Percentiles rank a stretch among this genome's conserved stretches.
Evolutionary conservation across 1,139 yeast species (phyloP).

Genomic region (Debaryomycetaceae sp.): DNA sequence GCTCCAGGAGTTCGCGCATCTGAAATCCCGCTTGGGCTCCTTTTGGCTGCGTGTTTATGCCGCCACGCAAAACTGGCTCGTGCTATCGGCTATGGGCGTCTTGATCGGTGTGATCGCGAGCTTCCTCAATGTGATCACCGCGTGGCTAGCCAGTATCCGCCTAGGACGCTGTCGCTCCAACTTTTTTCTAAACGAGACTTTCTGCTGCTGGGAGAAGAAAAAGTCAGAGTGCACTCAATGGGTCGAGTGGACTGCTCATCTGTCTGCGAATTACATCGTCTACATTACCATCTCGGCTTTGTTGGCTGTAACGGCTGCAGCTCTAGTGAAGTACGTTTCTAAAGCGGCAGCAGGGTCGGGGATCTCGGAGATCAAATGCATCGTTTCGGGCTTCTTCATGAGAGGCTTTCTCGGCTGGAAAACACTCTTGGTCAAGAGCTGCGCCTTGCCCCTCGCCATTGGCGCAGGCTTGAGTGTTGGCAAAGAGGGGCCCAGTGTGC

Average conservation of each 20-base stretch:
- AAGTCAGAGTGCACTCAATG: conserved; percentile 41
- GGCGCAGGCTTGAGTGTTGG: conserved; percentile 76
- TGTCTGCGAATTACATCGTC: conserved; percentile 39
- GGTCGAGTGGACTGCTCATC: conserved; percentile 41
- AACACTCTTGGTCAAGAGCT: conserved; percentile 64
- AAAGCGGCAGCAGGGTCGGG: conserved; percentile 97
- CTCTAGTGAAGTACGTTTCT: conserved; percentile 59
- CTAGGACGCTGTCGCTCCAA: conserved; percentile 66
- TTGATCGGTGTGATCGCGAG: conserved; percentile 79
- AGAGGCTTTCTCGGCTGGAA: conserved; percentile 66
- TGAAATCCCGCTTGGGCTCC: conserved; percentile 8
- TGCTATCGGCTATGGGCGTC: conserved; percentile 64
- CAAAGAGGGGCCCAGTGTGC: conserved; percentile 81
- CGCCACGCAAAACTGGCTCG: conserved; percentile 62
- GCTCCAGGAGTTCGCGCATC: conserved; percentile 11
- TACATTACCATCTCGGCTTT: conserved; percentile 50
- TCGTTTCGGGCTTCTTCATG: conserved; percentile 82
- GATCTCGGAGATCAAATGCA: conserved; percentile 90
- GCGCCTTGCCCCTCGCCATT: conserved; percentile 79
- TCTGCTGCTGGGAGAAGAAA: conserved; percentile 70
- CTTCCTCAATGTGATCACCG: conserved; percentile 66
- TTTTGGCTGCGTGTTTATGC: conserved; percentile 23
- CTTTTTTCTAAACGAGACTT: conserved; percentile 60
- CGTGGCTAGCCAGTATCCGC: conserved; percentile 72
- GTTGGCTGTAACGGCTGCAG: conserved; percentile 58